Evolutionary conservation across 176 grass and related monocot genomes (phyloP).

Genomic region (Guadua angustifolia): DNA sequence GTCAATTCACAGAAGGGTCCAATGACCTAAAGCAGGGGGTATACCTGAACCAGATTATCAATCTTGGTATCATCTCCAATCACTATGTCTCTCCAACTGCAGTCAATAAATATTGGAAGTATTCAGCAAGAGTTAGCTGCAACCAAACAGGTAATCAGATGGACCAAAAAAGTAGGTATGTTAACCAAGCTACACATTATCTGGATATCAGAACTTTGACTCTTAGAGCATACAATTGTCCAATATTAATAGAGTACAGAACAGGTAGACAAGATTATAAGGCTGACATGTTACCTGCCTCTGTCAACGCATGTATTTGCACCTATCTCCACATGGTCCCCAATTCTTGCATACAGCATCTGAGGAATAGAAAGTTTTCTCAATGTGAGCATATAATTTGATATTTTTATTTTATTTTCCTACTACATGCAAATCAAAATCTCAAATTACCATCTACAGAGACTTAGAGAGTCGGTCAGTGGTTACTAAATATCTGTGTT

Average conservation of each 20-base stretch:
- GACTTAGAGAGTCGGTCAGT: background rate
- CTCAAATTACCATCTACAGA: background rate
- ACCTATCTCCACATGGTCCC: conserved; percentile 85
- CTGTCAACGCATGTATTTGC: conserved; percentile 96
- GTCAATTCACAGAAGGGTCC: background rate
- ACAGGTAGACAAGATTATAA: background rate
- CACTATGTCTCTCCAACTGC: conserved; percentile 85
- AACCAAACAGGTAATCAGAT: conserved; percentile 26
- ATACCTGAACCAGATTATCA: conserved; percentile 95
- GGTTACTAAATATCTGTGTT: too few species aligned
- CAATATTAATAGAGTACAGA: background rate
- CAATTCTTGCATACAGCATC: conserved; percentile 66
- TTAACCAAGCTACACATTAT: conserved; percentile 2
- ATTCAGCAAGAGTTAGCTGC: conserved; percentile 27
- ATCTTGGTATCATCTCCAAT: conserved; percentile 91
- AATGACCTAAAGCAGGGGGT: background rate
- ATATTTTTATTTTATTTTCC: background rate
- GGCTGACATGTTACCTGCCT: conserved; percentile 64
- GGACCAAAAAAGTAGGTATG: background rate
- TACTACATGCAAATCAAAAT: conserved; percentile 12
- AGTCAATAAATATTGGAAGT: conserved; percentile 17
- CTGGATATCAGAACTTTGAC: background rate
- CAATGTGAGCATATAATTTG: background rate
- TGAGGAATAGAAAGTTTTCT: conserved; percentile 36
- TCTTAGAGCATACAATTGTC: background rate